Evolutionary conservation across 2,329 filamentous ascomycete genomes (phyloP).

Genomic region (Endothia cerciana): DNA sequence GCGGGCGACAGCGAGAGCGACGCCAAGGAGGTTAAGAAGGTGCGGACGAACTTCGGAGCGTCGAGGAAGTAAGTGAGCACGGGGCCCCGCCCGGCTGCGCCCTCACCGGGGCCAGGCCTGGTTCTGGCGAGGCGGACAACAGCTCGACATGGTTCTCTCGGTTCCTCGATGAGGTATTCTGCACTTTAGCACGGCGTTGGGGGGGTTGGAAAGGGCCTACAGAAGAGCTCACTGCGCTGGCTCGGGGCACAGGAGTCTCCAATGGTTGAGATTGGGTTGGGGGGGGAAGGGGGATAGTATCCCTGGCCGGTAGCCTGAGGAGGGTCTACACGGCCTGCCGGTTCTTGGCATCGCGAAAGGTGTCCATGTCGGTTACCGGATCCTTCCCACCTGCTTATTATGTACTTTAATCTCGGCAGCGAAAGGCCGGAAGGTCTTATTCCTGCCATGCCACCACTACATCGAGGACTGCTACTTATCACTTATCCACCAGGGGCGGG

Average conservation of each 20-base stretch:
- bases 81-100: no score
- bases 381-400: background rate
- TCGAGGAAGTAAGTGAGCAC: slow-evolving; percentile 46
- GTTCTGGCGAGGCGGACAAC: no score
- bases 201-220: no score
- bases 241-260: no score
- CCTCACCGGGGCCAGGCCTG: no score
- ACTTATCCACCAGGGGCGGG: background rate
- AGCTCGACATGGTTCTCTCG: no score
- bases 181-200: no score
- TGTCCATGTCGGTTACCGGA: background rate
- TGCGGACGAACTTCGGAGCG: slow-evolving; percentile 62
- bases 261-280: no score
- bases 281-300: no score
- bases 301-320: no score
- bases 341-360: background rate
- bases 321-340: background rate
- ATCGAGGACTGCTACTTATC: background rate
- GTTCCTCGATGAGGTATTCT: no score
- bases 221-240: no score
- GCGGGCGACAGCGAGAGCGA: slow-evolving; percentile 63
- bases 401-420: background rate
- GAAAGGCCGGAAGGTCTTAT: background rate
- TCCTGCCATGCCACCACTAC: background rate
- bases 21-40: slow-evolving; percentile 55